A percentile compares a stretch with the other conserved stretches of the same genome.
Evolutionary conservation across 2,329 filamentous ascomycete species (phyloP).

Genomic region (Pyricularia sp.): DNA sequence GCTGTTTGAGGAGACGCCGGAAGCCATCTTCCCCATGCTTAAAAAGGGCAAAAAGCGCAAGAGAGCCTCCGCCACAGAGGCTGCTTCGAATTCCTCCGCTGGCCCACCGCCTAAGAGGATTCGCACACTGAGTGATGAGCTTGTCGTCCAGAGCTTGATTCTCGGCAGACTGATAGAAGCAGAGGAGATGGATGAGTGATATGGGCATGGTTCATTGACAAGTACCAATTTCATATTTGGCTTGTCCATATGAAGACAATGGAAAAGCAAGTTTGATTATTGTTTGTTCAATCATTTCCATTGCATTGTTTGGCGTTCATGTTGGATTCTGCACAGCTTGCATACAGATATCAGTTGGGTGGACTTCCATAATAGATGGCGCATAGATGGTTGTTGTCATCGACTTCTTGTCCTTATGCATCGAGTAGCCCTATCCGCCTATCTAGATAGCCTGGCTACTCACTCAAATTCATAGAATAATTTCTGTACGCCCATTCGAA

Average conservation of each 20-base stretch:
- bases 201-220: not conserved
- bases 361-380: not conserved
- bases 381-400: not conserved
- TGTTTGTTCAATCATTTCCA: not conserved
- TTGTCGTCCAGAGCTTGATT: slow-evolving; percentile 86
- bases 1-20: slow-evolving; percentile 13
- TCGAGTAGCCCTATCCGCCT: not conserved
- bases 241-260: not conserved
- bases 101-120: slow-evolving; percentile 33
- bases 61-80: slow-evolving; percentile 18
- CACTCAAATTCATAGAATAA: not conserved
- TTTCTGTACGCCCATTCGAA: too few species aligned
- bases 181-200: slow-evolving; percentile 25
- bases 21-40: slow-evolving; percentile 1
- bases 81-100: slow-evolving; percentile 7
- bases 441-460: not conserved
- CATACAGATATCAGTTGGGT: not conserved
- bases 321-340: not conserved
- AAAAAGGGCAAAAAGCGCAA: slow-evolving; percentile 24
- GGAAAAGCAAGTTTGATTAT: not conserved
- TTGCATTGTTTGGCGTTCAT: not conserved
- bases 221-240: not conserved
- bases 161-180: slow-evolving; percentile 64
- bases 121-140: slow-evolving; percentile 66
- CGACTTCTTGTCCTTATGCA: not conserved